A percentile compares a stretch with the other conserved stretches of the same genome.
Evolutionary conservation across 257 asterid species (phyloP).

Genomic region (Solanum bulbocastanum): DNA sequence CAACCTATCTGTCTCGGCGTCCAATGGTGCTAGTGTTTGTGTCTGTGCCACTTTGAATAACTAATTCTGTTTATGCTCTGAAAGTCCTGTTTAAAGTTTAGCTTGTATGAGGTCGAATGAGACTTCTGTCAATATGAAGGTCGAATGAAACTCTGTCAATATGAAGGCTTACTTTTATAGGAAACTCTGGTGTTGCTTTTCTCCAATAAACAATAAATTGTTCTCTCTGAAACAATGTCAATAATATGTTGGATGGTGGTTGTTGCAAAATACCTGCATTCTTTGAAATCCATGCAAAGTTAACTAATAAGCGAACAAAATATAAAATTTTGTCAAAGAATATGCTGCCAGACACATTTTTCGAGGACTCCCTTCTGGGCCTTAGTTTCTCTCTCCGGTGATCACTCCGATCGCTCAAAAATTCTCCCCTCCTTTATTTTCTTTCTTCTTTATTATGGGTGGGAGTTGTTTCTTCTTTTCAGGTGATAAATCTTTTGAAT

Average conservation of each 20-base stretch:
- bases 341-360: neutral
- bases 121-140: neutral
- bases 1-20: neutral
- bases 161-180: neutral
- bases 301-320: neutral
- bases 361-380: neutral
- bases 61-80: neutral
- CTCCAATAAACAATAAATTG: neutral
- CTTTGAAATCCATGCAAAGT: neutral
- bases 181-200: neutral
- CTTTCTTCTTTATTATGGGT: neutral
- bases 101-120: neutral
- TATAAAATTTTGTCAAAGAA: neutral
- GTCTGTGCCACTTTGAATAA: neutral
- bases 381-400: neutral
- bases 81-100: neutral
- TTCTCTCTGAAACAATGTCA: neutral
- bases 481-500: neutral
- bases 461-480: neutral
- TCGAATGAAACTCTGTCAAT: neutral
- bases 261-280: neutral
- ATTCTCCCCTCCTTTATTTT: neutral
- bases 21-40: neutral
- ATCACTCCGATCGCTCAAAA: neutral
- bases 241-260: neutral